Conservation (phyloP, 805 yeast species). For the Sugiyamaella floridensis region DNA sequence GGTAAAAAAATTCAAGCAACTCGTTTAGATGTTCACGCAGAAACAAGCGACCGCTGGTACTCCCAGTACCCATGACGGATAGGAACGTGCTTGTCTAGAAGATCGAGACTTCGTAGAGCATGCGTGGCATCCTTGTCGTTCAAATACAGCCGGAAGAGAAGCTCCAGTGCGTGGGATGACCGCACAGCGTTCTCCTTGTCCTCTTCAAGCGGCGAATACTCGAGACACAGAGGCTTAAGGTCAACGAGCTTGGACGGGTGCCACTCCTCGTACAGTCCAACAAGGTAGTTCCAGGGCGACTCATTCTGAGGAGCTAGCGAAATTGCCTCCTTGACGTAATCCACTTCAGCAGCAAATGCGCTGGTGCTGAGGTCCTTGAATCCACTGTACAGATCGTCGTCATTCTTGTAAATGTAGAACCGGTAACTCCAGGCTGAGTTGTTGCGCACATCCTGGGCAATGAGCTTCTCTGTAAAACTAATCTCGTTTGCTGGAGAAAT, state of each 20-base stretch:
- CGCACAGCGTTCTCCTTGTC: conserved; percentile 27
- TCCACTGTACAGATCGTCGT: conserved; percentile 8
- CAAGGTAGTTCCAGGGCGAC: conserved; percentile 78
- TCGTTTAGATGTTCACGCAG: neutral
- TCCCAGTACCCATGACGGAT: conserved; percentile 59
- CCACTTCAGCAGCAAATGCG: conserved; percentile 42
- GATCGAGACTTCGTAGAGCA: conserved; percentile 42
- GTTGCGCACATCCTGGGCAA: conserved; percentile 66
- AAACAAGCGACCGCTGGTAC: conserved; percentile 31
- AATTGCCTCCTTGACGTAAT: conserved; percentile 45
- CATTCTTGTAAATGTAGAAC: conserved; percentile 43
- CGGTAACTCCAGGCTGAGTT: conserved; percentile 94
- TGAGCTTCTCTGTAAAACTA: conserved; percentile 40
- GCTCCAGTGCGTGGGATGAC: conserved; percentile 60
- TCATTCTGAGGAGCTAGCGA: conserved; percentile 68
- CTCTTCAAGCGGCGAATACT: conserved; percentile 16
- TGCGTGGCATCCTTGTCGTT: conserved; percentile 25
- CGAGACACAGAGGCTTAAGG: conserved; percentile 1
- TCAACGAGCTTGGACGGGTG: conserved; percentile 6
- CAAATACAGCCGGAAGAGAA: conserved; percentile 47
- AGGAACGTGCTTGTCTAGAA: conserved; percentile 55
- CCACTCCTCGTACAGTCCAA: conserved; percentile 43
- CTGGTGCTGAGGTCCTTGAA: conserved; percentile 6
- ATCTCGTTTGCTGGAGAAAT: conserved; percentile 21
- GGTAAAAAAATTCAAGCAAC: too few species aligned